Evolutionary conservation across 139 green algal species (phyloP).

Genomic region (Pleodorina starrii): DNA sequence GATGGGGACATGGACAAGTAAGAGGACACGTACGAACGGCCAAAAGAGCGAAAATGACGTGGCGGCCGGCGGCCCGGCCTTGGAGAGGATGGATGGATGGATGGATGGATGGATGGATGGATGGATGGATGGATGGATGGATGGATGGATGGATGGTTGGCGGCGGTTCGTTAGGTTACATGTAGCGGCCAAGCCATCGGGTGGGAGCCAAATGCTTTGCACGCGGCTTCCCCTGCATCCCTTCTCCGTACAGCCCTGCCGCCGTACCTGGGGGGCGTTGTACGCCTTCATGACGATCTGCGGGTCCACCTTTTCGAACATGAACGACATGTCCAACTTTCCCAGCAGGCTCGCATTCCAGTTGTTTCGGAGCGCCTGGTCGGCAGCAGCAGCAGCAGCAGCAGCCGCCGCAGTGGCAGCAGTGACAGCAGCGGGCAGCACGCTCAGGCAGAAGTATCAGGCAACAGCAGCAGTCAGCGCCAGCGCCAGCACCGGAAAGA

Average conservation of each 20-base stretch:
- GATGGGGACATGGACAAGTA: neutral
- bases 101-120: neutral
- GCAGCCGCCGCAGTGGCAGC: no score
- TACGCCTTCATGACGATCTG: conserved; percentile 33
- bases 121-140: neutral
- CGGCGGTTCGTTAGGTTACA: neutral
- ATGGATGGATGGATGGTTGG: neutral
- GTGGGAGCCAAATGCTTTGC: neutral
- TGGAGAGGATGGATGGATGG: neutral
- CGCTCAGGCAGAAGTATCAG: no score
- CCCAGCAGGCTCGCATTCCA: conserved; percentile 53
- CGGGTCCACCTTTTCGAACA: conserved; percentile 37
- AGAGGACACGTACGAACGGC: no score
- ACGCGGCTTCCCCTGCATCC: neutral
- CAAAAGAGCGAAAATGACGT: no score
- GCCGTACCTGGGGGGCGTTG: conserved; percentile 24
- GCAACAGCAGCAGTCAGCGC: no score
- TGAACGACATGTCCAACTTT: conserved; percentile 49
- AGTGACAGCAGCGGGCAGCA: no score
- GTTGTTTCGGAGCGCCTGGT: conserved; percentile 31
- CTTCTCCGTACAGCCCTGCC: neutral
- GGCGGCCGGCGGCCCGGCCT: no score
- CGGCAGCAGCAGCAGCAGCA: conserved; percentile 11
- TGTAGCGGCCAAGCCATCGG: neutral
- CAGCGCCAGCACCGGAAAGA: no score